Conservation (phyloP, 106 monocot genomes). For the Hemerocallis citrina region DNA sequence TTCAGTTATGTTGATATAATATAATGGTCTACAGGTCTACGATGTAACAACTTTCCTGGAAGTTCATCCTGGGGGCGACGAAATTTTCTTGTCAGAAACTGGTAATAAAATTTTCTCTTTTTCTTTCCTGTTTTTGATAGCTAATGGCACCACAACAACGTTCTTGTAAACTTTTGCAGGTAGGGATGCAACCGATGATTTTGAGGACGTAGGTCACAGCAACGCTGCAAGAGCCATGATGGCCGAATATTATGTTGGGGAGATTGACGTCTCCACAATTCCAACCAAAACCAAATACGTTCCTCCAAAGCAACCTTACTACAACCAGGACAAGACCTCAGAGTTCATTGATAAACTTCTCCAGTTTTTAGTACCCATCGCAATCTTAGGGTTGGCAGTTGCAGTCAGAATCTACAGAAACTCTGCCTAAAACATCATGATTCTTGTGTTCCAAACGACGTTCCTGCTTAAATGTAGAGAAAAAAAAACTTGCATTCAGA, state of each 20-base stretch:
- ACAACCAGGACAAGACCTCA: slow-evolving; percentile 68
- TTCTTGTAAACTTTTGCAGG: slow-evolving; percentile 34
- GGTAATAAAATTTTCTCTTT: too few species aligned
- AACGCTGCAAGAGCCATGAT: slow-evolving; percentile 59
- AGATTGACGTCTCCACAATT: slow-evolving; percentile 57
- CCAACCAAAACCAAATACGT: slow-evolving; percentile 36
- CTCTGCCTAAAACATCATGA: slow-evolving; percentile 13
- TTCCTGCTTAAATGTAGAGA: too few species aligned
- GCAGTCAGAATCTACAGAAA: slow-evolving; percentile 67
- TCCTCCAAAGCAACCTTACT: slow-evolving; percentile 57
- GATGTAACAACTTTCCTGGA: too few species aligned
- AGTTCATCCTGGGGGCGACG: too few species aligned
- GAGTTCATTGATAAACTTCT: slow-evolving; percentile 63
- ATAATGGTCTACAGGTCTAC: too few species aligned
- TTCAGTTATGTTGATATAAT: too few species aligned
- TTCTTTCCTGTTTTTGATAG: too few species aligned
- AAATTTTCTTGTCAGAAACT: too few species aligned
- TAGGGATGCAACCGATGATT: slow-evolving; percentile 74
- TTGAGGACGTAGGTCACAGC: slow-evolving; percentile 80
- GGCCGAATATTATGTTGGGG: slow-evolving; percentile 59
- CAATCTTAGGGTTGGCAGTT: slow-evolving; percentile 62
- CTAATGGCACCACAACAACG: too few species aligned
- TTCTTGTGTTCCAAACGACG: too few species aligned
- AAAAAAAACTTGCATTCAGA: too few species aligned
- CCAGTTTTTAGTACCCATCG: slow-evolving; percentile 72